A percentile compares a stretch with the other conserved stretches of the same genome.
phyloP scores from a whole-genome alignment of 768 basidiomycete genomes.

The Suillus bovinus region DNA sequence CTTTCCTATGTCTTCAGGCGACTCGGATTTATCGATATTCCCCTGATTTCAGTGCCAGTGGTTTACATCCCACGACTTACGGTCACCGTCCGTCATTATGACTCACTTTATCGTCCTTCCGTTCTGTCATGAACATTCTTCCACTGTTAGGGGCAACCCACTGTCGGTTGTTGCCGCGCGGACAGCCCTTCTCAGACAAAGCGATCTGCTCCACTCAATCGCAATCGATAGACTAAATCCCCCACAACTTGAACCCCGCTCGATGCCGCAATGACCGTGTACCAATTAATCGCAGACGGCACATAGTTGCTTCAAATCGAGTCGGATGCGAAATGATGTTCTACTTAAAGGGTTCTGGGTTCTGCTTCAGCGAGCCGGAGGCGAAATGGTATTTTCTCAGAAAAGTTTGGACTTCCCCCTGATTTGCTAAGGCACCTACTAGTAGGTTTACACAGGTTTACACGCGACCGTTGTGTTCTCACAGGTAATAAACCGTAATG shows the following conservation, averaged over 20 bases:
- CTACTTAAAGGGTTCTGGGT: neutral
- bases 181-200: neutral
- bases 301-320: neutral
- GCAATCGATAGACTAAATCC: neutral
- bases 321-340: neutral
- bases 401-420: neutral
- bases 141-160: neutral
- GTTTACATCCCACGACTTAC: slow-evolving; percentile 2
- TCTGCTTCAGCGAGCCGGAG: neutral
- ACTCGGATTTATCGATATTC: neutral
- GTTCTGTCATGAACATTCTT: slow-evolving; percentile 1
- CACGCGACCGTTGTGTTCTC: neutral
- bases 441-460: neutral
- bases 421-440: neutral
- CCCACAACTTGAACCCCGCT: slow-evolving; percentile 2
- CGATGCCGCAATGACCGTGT: neutral
- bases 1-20: neutral
- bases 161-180: neutral
- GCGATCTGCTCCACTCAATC: neutral
- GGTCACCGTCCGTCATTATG: neutral
- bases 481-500: slow-evolving; percentile 1
- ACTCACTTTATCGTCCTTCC: neutral
- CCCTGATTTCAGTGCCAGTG: neutral
- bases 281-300: neutral
- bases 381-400: neutral